These are phyloP conservation scores for Ogataea wickerhamii DNA, from an alignment of 805 yeast species.

Conservation along the genomic window DNA sequence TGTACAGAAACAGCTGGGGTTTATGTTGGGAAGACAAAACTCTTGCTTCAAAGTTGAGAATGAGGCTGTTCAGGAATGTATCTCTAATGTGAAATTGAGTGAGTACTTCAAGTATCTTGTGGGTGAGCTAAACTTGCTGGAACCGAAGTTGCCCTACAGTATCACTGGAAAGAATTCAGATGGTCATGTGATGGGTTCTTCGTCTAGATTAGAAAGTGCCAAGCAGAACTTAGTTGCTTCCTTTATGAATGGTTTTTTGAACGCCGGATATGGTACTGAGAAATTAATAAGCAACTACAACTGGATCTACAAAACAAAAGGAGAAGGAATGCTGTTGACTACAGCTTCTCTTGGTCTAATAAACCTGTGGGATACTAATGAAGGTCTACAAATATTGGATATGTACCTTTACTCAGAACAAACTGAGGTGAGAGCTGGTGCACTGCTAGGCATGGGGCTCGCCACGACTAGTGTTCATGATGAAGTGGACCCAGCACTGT, in stretches of 20 bases:
- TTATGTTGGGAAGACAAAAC: conserved; percentile 83
- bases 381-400: conserved; percentile 87
- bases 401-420: conserved; percentile 83
- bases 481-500: conserved; percentile 89
- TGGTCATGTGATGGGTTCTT: conserved; percentile 50
- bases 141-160: conserved; percentile 93
- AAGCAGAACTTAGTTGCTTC: conserved; percentile 92
- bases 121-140: conserved; percentile 82
- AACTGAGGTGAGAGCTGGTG: conserved; percentile 91
- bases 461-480: conserved; percentile 91
- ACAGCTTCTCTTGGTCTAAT: conserved; percentile 90
- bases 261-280: conserved; percentile 88
- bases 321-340: conserved; percentile 85
- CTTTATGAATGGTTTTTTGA: conserved; percentile 89
- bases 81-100: conserved; percentile 73
- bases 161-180: conserved; percentile 89
- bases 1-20: conserved; percentile 86
- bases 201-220: conserved; percentile 74
- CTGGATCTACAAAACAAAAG: conserved; percentile 92
- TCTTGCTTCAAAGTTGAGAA: conserved; percentile 69
- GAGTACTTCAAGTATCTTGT: conserved; percentile 78
- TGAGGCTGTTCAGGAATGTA: conserved; percentile 76
- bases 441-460: conserved; percentile 91
- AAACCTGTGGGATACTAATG: conserved; percentile 85
- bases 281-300: conserved; percentile 67